Percentiles rank a stretch among this genome's conserved stretches.
Evolutionary conservation across 257 asterid species (phyloP).

Genomic region (Solanum bulbocastanum): DNA sequence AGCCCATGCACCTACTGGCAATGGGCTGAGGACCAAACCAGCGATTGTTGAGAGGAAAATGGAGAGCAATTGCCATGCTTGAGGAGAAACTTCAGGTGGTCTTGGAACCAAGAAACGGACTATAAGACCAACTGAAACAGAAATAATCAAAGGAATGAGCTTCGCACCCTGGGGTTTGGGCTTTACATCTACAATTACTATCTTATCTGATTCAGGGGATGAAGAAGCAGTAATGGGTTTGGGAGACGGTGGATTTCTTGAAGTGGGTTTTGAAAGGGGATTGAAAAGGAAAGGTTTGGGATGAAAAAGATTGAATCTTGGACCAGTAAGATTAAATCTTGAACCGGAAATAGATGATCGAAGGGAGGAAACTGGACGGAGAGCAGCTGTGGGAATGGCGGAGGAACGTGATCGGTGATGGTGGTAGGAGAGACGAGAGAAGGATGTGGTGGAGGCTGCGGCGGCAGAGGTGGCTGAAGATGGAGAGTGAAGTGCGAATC

Average conservation of each 20-base stretch:
- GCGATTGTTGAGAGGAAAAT: conserved; percentile 82
- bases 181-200: conserved; percentile 1
- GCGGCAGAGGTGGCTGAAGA: conserved; percentile 18
- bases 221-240: conserved; percentile 1
- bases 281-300: conserved; percentile 12
- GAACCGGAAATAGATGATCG: neutral
- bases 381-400: conserved; percentile 10
- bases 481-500: conserved; percentile 50
- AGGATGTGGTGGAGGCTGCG: conserved; percentile 30
- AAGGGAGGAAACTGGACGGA: conserved; percentile 27
- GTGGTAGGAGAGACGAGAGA: conserved; percentile 30
- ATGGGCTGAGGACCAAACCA: conserved; percentile 76
- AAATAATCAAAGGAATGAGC: conserved; percentile 45
- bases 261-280: neutral
- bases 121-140: conserved; percentile 54
- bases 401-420: conserved; percentile 30
- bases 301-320: neutral
- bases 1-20: conserved; percentile 98
- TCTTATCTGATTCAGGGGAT: conserved; percentile 10
- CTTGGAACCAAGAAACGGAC: conserved; percentile 62
- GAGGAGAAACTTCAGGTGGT: conserved; percentile 66
- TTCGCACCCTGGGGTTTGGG: conserved; percentile 53
- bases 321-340: neutral
- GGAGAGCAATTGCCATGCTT: conserved; percentile 85
- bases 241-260: neutral